Evolutionary conservation across 192 early-diverging fungal species (phyloP), one percentile per base, ranked within the genome.

Genomic region (Haplosporangium gracile): DNA sequence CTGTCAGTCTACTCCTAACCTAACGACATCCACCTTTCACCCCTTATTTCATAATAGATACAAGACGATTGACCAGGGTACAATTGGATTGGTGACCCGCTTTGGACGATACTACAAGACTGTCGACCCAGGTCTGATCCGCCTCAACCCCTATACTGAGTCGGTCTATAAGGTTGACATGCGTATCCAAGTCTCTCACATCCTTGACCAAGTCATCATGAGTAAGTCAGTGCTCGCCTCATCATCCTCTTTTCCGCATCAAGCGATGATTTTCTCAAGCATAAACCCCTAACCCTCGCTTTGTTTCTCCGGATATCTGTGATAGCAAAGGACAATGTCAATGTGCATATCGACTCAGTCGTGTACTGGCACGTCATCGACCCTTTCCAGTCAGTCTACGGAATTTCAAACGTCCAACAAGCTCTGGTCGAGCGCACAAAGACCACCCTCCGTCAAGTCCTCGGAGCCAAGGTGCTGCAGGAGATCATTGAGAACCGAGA

Each of bases 401-500:
- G 95, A 22, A 94, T 98, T 11, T 87, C 91, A 16, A 89, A 97
- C 85, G 96, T 98, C 20, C 88, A 82, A 24, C 83, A 89, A 36
- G 96, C 97, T 2, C 89, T 98, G 32, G 78, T 93, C 16, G 97
- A 98, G 85, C 90, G 97, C 43, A 97, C 97, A 13, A 94, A 97
- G 88, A 98, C 97, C n/a, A 98, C 97, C 0, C 82, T 98, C 43
- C 88, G 97, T 29, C 95, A 96, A 24, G 94, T 96, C 42, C 85
- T 98, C n/a, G 97, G 97, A 34, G 90, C 93, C 4, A 93, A 93
- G 18, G 90, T 94, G 5, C 83, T 98, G 11, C 97, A 98, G 89
- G 97, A 97, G 32, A 90, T 91, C 77, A 95, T 98, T 81, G 97
- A 98, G 88, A 95, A 97, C 85, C 92, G 97, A 40, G 95, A 97